Base-by-base conservation (phyloP, 140 eudicot species). In the Erigeron philadelphicus region DNA sequence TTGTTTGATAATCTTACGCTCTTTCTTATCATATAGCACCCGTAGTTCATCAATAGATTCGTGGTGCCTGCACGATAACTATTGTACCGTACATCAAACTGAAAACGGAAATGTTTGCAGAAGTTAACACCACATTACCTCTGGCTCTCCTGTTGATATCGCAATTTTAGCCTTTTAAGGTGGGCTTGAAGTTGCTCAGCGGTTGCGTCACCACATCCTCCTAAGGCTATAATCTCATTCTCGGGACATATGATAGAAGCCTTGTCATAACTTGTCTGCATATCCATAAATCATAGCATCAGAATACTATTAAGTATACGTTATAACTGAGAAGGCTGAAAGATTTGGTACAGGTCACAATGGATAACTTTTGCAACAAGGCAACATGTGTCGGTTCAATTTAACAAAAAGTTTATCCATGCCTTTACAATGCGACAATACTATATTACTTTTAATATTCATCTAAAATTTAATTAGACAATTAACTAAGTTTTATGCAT, bases 221-320 rank as follows among this genome's bases (percentile, higher is more conserved):
- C 96, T 79, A 88, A 68, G 12, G 70, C 83, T 73, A 86, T 81
- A 84, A 92, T 71, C 76, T 92, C 98, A 78, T 82, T 82, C 76
- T 92, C 96, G 3, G 88, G 90, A 73, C 92, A 86, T 43, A 92
- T 86, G 50, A 79, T 83, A 17, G 96, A 92, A 50, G 96, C 96
- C 78, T 88, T 92, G 23, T 62, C 70, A 76, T 68, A 75, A 55
- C 65, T 69, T 61, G 75, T 89, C 98, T 92, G 80, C 63, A 77
- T 44, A 59, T 66, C 44, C 48, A 66, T 35, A 4, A 53, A 25
- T 43, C 44, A 48, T 63, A 61, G 19, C 13, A 67, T 68, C 66
- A 79, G 18, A 13, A 2, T 61, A 2, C 8, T 31, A 10, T 15
- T 16, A 16, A 10, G 8, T 16, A 17, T 63, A 5, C 4, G 25